These are phyloP conservation scores for Casuarina cunninghamiana DNA, from an alignment of 306 rosid genomes.

Conservation along the genomic window DNA sequence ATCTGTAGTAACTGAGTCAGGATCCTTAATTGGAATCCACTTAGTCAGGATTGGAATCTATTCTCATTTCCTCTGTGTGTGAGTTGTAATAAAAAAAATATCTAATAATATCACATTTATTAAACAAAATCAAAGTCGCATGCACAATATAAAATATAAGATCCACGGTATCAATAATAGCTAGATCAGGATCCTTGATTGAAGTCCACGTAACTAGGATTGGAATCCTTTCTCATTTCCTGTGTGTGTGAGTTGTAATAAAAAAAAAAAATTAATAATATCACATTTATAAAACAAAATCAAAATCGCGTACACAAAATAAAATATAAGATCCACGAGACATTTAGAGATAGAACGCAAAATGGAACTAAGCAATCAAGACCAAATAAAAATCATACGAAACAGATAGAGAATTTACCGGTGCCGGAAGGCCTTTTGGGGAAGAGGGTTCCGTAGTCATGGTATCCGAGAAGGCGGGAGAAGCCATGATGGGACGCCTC, in stretches of 20 bases:
- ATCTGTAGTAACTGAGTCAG: too few species aligned
- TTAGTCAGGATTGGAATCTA: too few species aligned
- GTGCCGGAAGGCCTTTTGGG: slow-evolving; percentile 44
- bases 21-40: too few species aligned
- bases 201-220: too few species aligned
- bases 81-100: too few species aligned
- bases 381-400: not conserved
- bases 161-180: not conserved
- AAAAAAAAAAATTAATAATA: too few species aligned
- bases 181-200: too few species aligned
- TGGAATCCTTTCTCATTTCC: too few species aligned
- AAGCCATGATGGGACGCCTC: too few species aligned
- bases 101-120: not conserved
- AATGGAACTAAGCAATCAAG: not conserved
- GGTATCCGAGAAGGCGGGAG: too few species aligned
- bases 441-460: not conserved
- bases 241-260: too few species aligned
- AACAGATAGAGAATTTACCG: slow-evolving; percentile 32
- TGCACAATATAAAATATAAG: not conserved
- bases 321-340: not conserved
- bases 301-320: not conserved
- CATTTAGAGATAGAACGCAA: not conserved
- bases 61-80: too few species aligned
- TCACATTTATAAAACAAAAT: not conserved
- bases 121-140: not conserved